These are phyloP conservation scores for Ogataea kodamae DNA, from an alignment of 805 yeast species.

Conservation along the genomic window DNA sequence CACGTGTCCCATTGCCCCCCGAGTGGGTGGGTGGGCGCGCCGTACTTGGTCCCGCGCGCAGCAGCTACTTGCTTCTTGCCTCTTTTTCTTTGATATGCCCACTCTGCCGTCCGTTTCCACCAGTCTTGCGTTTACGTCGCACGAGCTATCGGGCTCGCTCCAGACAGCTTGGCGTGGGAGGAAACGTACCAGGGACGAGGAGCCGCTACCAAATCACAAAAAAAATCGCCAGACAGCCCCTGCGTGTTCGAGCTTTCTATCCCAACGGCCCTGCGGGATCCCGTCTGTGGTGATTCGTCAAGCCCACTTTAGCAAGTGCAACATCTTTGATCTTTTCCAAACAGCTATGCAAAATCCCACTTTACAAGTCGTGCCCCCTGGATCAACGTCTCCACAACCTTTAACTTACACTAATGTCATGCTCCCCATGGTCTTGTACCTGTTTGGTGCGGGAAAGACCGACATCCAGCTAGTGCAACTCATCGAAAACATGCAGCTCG, in stretches of 20 bases:
- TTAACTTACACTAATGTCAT: constrained; percentile 4
- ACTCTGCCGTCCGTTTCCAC: constrained; percentile 5
- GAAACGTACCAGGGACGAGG: constrained; percentile 3
- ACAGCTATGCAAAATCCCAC: constrained; percentile 2
- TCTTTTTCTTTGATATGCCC: constrained; percentile 7
- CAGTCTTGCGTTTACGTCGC: constrained; percentile 4
- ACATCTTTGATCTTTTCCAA: constrained; percentile 12
- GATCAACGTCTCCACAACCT: constrained; percentile 1
- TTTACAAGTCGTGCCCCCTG: constrained; percentile 7
- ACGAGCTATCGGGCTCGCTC: constrained; percentile 1
- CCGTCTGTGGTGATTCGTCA: constrained; percentile 20
- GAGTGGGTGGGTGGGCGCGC: too few relatives aligned
- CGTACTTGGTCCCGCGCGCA: too few relatives aligned
- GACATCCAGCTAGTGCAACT: constrained; percentile 16
- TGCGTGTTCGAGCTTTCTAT: constrained; percentile 6
- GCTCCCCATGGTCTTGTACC: constrained; percentile 13
- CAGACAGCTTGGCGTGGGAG: constrained; percentile 4
- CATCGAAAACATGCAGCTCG: constrained; percentile 3
- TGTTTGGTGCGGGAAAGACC: constrained; percentile 17
- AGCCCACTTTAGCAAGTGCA: constrained; percentile 20
- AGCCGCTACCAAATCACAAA: background rate
- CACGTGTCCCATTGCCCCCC: background rate
- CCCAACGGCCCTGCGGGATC: constrained; percentile 4
- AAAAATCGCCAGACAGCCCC: constrained; percentile 9
- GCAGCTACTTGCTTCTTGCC: too few relatives aligned